Evolutionary conservation across 495 filamentous ascomycete species (phyloP), one percentile per base, ranked within the genome.

Genomic region (Rhizodiscina lignyota): DNA sequence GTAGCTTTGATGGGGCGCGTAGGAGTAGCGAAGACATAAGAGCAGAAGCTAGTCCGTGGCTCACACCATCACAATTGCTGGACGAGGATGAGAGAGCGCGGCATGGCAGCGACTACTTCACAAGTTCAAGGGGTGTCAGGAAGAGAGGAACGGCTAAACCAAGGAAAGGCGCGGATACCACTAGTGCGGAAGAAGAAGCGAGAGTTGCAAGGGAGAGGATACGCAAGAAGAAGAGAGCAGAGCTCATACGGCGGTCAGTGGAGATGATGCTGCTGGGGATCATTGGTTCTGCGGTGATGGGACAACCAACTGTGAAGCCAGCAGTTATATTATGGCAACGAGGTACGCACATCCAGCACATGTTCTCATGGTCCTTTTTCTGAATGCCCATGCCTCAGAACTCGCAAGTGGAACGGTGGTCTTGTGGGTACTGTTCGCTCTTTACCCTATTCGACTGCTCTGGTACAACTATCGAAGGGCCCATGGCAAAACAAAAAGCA

Each of bases 21-120:
- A 27, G 24, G 24, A 18, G 6, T 18, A 18, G 30, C 11, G 16
- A 6, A 18, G 30, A 18, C 6, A 18, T 8, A 10, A 32, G 30
- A 10, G 53, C 39, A 18, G 36, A 15, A 0, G 23, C 64, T 2
- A 78, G 68, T 27, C 72, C 75, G 1, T 49, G 74, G 30, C 59
- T 72, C 5, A 76, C 74, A 16, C 71, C 75, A 0, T 62, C 67
- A 17, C 46, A 67, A 17, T 48, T 72, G 29, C 70, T 75, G 34
- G 71, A 74, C 28, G 69, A 74, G 34, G 57, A 49, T 1, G n/a
- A n/a, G n/a, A n/a, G n/a, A n/a, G n/a, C n/a, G n/a, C n/a, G n/a
- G n/a, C n/a, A n/a, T n/a, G n/a, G n/a, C n/a, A n/a, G n/a, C n/a
- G n/a, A n/a, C n/a, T n/a, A n/a, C n/a, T n/a, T n/a, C n/a, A n/a